These are phyloP conservation scores for Linanthus parryae DNA, from an alignment of 148 eudicot species.

Conservation along the genomic window DNA sequence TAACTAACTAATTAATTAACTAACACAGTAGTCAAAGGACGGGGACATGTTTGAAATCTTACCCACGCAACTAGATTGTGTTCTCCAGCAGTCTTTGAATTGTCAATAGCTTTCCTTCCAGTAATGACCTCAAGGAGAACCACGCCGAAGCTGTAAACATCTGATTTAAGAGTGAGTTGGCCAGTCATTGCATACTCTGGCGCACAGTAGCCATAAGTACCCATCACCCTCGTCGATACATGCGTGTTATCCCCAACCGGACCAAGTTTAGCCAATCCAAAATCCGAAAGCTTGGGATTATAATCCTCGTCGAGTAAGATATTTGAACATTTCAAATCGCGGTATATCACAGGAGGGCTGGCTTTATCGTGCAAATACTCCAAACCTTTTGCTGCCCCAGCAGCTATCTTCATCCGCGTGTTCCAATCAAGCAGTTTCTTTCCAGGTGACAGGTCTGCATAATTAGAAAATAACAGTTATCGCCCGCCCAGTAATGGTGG, in stretches of 20 bases:
- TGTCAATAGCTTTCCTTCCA: constrained; percentile 63
- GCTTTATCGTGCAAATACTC: constrained; percentile 59
- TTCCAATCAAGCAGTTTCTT: constrained; percentile 50
- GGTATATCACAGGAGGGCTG: constrained; percentile 61
- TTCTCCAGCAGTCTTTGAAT: constrained; percentile 39
- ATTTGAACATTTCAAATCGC: constrained; percentile 60
- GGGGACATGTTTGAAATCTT: constrained; percentile 12
- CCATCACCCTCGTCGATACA: constrained; percentile 62
- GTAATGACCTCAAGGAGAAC: constrained; percentile 71
- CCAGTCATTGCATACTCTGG: constrained; percentile 74
- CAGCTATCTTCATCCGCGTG: constrained; percentile 58
- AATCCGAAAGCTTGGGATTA: constrained; percentile 56
- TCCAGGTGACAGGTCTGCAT: constrained; percentile 34
- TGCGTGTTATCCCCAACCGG: constrained; percentile 58
- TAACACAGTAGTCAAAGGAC: background rate
- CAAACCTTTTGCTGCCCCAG: constrained; percentile 60
- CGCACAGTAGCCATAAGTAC: constrained; percentile 63
- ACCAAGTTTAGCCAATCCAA: constrained; percentile 60
- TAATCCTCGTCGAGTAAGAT: constrained; percentile 46
- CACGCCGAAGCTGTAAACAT: constrained; percentile 66
- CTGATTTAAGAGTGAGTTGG: constrained; percentile 55
- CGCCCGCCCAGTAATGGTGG: no score
- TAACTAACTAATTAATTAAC: background rate
- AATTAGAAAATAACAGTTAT: no score
- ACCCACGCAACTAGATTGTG: constrained; percentile 75